Evolutionary conservation across 1,284 basidiomycete species (phyloP), one percentile per base, ranked within the genome.

Genomic region (Cystobasidiaceae sp.): DNA sequence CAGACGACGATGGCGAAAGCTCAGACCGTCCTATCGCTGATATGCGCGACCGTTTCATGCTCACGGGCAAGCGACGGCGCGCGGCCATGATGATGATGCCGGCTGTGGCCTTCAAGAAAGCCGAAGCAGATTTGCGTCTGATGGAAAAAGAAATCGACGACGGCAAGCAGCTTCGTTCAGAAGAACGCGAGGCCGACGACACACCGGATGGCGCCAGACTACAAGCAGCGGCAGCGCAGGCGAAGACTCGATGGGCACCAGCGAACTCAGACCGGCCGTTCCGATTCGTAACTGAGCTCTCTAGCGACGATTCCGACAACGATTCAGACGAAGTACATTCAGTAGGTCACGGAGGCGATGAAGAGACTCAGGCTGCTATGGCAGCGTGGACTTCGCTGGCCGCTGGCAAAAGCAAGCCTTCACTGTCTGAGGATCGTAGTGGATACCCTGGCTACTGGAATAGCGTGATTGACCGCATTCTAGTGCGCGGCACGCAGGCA

Each of bases 41-140:
- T 4, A 15, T 30, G 15, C 33, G 51, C 15, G 54, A 58, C 13
- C 61, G 60, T 13, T 68, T 66, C 15, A 49, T 51, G 27, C 67
- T 74, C 37, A 62, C 65, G 23, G 58, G 66, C 25, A 71, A 68
- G 45, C 65, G 68, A 9, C 59, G 66, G 25, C 55, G 58, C 23
- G 68, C 68, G 2, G 59, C 72, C 3, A 57, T 66, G 17, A 30
- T 32, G 7, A 74, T 73, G 73, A 71, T 74, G 72, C 73, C 73
- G 6, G 70, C 61, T n/a, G 65, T 68, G 1, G 71, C 72, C 56
- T 66, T 73, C 41, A 73, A 72, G 60, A 66, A 62, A 51, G 73
- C 73, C 1, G 49, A 68, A 28, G 64, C 52, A 4, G 73, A 74
- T 30, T 59, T 74, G 3, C 52, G 49, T 41, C 50, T 71, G 19